These are phyloP conservation scores for Dryadomyces quercivorus DNA, from an alignment of 2,329 filamentous ascomycete species.

Conservation along the genomic window DNA sequence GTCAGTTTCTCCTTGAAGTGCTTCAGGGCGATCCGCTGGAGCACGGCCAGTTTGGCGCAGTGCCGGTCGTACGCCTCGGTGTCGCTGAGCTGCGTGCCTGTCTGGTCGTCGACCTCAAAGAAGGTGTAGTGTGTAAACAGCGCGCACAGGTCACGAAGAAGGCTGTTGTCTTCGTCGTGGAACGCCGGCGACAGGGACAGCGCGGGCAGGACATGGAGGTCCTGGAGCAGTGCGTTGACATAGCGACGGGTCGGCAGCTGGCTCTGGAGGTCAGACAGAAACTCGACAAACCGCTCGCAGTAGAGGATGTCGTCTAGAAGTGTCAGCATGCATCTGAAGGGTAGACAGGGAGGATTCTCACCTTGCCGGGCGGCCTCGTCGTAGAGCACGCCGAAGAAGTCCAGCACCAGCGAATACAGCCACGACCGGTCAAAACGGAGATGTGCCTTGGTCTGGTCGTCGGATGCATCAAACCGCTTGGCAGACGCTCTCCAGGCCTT, in stretches of 20 bases:
- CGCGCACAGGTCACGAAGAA: slow-evolving; percentile 68
- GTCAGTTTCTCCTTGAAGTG: slow-evolving; percentile 82
- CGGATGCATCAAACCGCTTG: slow-evolving; percentile 79
- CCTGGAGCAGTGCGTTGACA: slow-evolving; percentile 75
- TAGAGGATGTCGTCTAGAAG: slow-evolving; percentile 56
- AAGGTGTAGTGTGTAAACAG: slow-evolving; percentile 79
- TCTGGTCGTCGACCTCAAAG: slow-evolving; percentile 88
- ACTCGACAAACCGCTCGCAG: slow-evolving; percentile 86
- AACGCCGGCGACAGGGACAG: slow-evolving; percentile 71
- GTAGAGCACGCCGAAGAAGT: slow-evolving; percentile 69
- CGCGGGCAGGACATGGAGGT: slow-evolving; percentile 70
- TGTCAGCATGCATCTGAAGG: slow-evolving; percentile 5
- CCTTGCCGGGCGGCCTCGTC: slow-evolving; percentile 19
- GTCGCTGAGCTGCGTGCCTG: slow-evolving; percentile 60
- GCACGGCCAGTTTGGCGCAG: slow-evolving; percentile 59
- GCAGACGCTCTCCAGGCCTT: slow-evolving; percentile 84
- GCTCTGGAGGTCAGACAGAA: slow-evolving; percentile 81
- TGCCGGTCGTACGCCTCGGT: slow-evolving; percentile 70
- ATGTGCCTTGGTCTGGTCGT: slow-evolving; percentile 64
- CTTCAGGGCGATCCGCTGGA: slow-evolving; percentile 69
- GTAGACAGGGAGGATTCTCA: no score
- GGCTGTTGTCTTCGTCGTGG: slow-evolving; percentile 57
- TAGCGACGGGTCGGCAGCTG: slow-evolving; percentile 90
- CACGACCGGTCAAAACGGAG: slow-evolving; percentile 87
- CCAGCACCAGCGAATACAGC: slow-evolving; percentile 75